These are phyloP conservation scores for Xylariaceae sp. DNA, from an alignment of 2,329 filamentous ascomycete species.

Conservation along the genomic window DNA sequence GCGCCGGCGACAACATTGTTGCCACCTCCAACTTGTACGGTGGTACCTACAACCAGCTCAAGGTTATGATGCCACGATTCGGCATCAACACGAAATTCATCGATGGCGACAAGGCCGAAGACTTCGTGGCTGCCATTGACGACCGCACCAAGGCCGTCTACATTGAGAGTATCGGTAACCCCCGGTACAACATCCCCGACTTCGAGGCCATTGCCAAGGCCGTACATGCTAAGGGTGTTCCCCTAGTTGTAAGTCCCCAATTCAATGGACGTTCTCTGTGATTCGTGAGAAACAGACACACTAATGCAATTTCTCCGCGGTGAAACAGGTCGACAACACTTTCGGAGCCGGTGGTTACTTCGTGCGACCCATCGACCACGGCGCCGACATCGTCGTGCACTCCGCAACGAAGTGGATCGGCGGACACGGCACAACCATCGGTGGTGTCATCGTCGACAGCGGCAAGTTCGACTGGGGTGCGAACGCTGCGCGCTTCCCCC, in stretches of 20 bases:
- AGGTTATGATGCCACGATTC: conserved; percentile 80
- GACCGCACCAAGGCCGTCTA: conserved; percentile 91
- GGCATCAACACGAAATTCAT: conserved; percentile 88
- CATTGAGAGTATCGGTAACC: conserved; percentile 89
- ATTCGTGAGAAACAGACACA: not conserved
- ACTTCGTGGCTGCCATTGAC: conserved; percentile 78
- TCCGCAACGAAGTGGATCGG: conserved; percentile 97
- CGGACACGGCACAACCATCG: conserved; percentile 89
- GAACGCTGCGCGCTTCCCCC: conserved; percentile 77
- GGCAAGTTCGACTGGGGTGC: conserved; percentile 94
- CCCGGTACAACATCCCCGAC: conserved; percentile 87
- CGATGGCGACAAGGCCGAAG: conserved; percentile 70
- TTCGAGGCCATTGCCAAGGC: conserved; percentile 80
- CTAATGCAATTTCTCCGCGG: conserved; percentile 1
- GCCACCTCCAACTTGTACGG: conserved; percentile 88
- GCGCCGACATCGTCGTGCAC: conserved; percentile 90
- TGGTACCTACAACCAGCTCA: conserved; percentile 96
- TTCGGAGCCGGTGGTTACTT: conserved; percentile 93
- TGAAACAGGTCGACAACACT: conserved; percentile 77
- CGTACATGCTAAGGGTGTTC: conserved; percentile 64
- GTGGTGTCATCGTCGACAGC: conserved; percentile 76
- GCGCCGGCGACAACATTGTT: conserved; percentile 87
- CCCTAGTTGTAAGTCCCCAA: conserved; percentile 51
- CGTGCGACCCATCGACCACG: conserved; percentile 78
- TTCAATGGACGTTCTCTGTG: not conserved